Evolutionary conservation across 176 grass and related monocot species (phyloP), one percentile per base, ranked within the genome.

Genomic region (Carex parvula): DNA sequence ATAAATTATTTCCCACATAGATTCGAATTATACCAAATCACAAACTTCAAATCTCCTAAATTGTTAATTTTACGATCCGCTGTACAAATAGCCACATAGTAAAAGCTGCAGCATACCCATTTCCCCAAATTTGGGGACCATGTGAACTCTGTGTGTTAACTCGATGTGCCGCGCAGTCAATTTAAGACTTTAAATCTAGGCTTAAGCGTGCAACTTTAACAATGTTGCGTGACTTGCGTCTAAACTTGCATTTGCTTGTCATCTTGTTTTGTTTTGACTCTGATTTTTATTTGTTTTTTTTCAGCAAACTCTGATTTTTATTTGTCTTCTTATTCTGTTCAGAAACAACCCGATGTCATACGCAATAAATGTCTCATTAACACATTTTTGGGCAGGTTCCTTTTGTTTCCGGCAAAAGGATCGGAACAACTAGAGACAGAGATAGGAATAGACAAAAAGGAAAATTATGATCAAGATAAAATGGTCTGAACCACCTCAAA

Each of bases 191-290:
- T 13, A 13, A 32, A 4, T 32, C 17, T 2, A 62, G 20, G n/a
- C 29, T 68, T 39, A 70, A 70, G 67, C 33, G 67, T 70, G 67
- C 67, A 70, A 70, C 67, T 44, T 70, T 11, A 30, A 67, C 16
- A 41, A 35, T n/a, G 67, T 70, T 70, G 67, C n/a, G n/a, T n/a
- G n/a, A n/a, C n/a, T n/a, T n/a, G n/a, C 33, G 33, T 70, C 35
- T 70, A 5, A 44, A n/a, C 15, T 70, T 70, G 66, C 33, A 70
- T 41, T 70, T 70, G 66, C 66, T 70, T 67, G 4, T 35, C 4
- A 15, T 37, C 66, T 70, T 67, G 4, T 35, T 29, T 35, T 37
- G 26, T 37, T 32, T 67, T 67, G 13, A 2, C 29, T 63, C 20
- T 12, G 20, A 26, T 37, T 17, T 8, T 68, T 8, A 0, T 17